Evolutionary conservation across 257 asterid genomes (phyloP), one percentile per base, ranked within the genome.

Genomic region (Nicotiana knightiana): DNA sequence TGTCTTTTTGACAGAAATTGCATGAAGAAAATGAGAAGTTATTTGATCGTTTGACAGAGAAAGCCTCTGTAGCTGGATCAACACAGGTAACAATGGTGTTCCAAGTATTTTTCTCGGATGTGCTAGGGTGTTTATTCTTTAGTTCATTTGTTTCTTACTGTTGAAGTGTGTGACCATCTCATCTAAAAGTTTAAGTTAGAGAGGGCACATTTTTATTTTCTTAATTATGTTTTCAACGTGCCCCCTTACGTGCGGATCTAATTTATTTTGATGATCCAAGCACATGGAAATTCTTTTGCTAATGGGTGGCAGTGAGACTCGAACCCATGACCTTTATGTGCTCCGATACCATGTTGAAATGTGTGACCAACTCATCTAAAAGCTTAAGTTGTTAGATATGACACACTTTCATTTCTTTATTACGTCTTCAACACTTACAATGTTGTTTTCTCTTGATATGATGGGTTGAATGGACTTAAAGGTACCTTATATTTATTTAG

Each of bases 1-100:
- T 83, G 68, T 73, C 33, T 62, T 63, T 81, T 77, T 80, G 84
- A 78, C 94, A 96, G 99, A 93, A 93, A 86, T 90, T 96, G 88
- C 99, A 96, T 88, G 98, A 93, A 87, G 99, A 96, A 90, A 96
- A 96, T 79, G 99, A 96, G 89, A 94, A 92, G 86, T 90, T 96
- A 89, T 96, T 96, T 80, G 99, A 89, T 84, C 91, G 94, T 82
- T 90, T 96, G 89, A 96, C 98, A 12, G 99, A 93, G 84, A 96
- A 94, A 88, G 92, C 96, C 58, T 87, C 97, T 35, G 65, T 83
- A 82, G 93, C 93, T 85, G 99, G 89, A 86, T 90, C 98, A 55
- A 93, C 93, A 12, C 98, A 93, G 99, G 99, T 93, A 80, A 81
- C 76, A 51, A 15, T 8, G 63, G 26, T 4, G 26, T 75, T 46